Base-by-base conservation (phyloP, 768 basidiomycete genomes). In the Dentipellis fragilis region DNA sequence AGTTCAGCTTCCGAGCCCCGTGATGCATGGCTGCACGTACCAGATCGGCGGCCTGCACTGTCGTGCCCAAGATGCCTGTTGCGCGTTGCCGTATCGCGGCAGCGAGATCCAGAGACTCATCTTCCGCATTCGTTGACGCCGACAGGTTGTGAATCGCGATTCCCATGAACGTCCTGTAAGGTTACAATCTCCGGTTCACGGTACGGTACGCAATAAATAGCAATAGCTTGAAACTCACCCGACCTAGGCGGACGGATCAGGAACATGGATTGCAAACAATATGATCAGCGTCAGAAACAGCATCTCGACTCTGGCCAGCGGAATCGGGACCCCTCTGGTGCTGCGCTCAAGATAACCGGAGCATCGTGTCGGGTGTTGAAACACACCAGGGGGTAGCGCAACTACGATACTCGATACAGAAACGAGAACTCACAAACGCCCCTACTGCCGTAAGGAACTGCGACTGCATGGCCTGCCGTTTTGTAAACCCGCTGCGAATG, bases 371-470 rank as follows among this genome's bases (percentile, higher is more conserved):
- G 19, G 40, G 14, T 52, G 21, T 14, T 21, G 55, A n/a, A 17
- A 19, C 21, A 49, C n/a, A 5, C 48, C 4, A 23, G 11, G 29
- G 29, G 29, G 29, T 6, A 29, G 29, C 29, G 29, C 29, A 29
- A 29, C 29, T 6, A 29, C 29, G 29, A 29, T 29, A 29, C 29
- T 29, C 29, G 29, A 29, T 29, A 29, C 29, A 29, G 29, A 29
- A 29, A 29, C 29, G 29, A 29, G 39, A 59, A 67, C 78, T 87
- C 72, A 93, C 89, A 71, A 95, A 94, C 49, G 93, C 93, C 48
- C 93, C 92, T 54, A 93, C 76, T 23, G 93, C 93, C 36, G 93
- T 95, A 56, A 93, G 66, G 70, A 93, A 94, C 66, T 95, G 93
- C 35, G 87, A 89, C 64, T 87, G 85, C 92, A 95, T 93, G 2